These are phyloP conservation scores for Acorus gramineus DNA, from an alignment of 106 monocot genomes.

Conservation along the genomic window DNA sequence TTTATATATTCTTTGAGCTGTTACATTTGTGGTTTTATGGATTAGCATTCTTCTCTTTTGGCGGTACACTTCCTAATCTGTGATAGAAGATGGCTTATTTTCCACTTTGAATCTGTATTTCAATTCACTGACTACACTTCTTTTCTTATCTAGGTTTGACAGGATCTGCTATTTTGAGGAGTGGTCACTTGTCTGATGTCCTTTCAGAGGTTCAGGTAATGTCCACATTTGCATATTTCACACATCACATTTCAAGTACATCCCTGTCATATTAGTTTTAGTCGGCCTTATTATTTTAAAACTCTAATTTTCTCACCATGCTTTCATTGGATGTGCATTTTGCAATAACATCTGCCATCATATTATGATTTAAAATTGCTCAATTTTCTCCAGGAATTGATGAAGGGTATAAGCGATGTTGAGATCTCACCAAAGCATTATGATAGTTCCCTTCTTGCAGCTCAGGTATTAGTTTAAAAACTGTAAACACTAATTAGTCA, in stretches of 20 bases:
- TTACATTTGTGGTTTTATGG: too few species aligned
- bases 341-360: not conserved
- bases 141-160: slow-evolving; percentile 41
- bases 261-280: not conserved
- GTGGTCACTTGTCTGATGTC: slow-evolving; percentile 69
- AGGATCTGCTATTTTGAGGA: slow-evolving; percentile 65
- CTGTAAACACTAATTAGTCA: too few species aligned
- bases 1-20: too few species aligned
- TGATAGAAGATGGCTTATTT: not conserved
- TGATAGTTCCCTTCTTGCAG: slow-evolving; percentile 52
- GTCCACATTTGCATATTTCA: not conserved
- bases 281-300: not conserved
- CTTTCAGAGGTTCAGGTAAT: slow-evolving; percentile 66
- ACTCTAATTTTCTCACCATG: not conserved
- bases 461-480: slow-evolving; percentile 32
- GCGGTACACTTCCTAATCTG: not conserved
- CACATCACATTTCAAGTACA: not conserved
- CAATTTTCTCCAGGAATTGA: slow-evolving; percentile 27
- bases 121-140: not conserved
- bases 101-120: not conserved
- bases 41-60: too few species aligned
- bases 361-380: not conserved
- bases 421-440: slow-evolving; percentile 27
- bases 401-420: slow-evolving; percentile 40
- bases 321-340: not conserved